A percentile compares a stretch with the other conserved stretches of the same genome.
Conservation (phyloP, 1,284 basidiomycete species). For the Peniophora sp. region DNA sequence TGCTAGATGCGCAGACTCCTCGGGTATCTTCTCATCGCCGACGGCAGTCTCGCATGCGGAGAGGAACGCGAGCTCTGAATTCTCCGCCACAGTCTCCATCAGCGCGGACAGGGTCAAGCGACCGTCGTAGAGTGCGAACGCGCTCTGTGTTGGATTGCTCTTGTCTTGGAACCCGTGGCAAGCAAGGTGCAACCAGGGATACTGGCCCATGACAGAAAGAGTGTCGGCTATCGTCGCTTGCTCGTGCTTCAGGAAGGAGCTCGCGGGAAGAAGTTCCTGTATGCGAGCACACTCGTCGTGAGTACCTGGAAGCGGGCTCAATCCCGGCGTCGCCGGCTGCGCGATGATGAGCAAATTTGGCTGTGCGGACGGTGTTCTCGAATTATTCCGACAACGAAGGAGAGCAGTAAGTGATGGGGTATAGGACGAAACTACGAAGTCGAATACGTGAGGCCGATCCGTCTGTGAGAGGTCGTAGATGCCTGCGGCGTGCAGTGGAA, state of each 20-base stretch:
- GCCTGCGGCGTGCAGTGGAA: conserved; percentile 15
- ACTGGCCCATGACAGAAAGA: too few relatives aligned
- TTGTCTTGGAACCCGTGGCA: conserved; percentile 9
- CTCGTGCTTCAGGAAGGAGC: not conserved
- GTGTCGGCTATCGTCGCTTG: not conserved
- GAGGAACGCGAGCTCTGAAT: conserved; percentile 10
- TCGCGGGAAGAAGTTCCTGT: not conserved
- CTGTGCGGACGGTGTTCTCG: not conserved
- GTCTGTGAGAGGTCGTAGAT: not conserved
- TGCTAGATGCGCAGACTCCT: conserved; percentile 9
- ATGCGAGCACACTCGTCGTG: not conserved
- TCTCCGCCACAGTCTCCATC: not conserved
- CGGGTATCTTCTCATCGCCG: conserved; percentile 4
- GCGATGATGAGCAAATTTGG: not conserved
- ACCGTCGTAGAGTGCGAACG: conserved; percentile 4
- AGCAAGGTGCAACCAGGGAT: conserved; percentile 7
- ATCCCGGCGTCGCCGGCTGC: not conserved
- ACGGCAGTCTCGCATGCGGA: conserved; percentile 11
- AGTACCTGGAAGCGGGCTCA: not conserved
- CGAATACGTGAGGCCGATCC: not conserved
- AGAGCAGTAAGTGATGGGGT: conserved; percentile 10
- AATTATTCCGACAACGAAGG: not conserved
- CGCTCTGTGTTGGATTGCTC: conserved; percentile 4
- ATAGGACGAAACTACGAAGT: conserved; percentile 12
- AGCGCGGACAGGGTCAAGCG: not conserved